Evolutionary conservation across 208 protist genomes (phyloP).

Genomic region (Crithidia acanthocephali): DNA sequence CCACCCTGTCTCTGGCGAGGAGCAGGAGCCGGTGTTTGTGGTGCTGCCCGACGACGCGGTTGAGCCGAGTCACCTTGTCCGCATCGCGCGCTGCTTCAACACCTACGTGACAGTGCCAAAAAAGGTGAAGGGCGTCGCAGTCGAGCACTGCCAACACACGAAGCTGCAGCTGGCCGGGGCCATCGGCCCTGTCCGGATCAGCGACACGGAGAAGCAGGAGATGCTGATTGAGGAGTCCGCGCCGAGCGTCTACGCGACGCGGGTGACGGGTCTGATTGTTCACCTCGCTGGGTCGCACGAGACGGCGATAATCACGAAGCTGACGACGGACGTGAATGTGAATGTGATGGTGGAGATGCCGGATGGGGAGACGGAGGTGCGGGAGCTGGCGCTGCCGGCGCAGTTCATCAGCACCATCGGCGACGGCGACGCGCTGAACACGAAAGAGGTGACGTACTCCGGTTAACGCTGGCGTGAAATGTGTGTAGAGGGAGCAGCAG

Average conservation of each 20-base stretch:
- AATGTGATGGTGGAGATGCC: slow-evolving; percentile 27
- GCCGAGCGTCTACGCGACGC: slow-evolving; percentile 31
- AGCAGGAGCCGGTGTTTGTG: slow-evolving; percentile 22
- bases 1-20: slow-evolving; percentile 18
- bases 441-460: slow-evolving; percentile 31
- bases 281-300: slow-evolving; percentile 19
- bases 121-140: slow-evolving; percentile 35
- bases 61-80: slow-evolving; percentile 26
- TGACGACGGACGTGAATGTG: slow-evolving; percentile 37
- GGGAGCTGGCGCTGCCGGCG: slow-evolving; percentile 38
- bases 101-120: slow-evolving; percentile 30
- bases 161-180: slow-evolving; percentile 33
- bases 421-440: slow-evolving; percentile 12
- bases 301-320: slow-evolving; percentile 34
- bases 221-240: slow-evolving; percentile 30
- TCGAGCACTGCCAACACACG: slow-evolving; percentile 35
- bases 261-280: slow-evolving; percentile 22
- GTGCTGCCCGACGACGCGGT: slow-evolving; percentile 17
- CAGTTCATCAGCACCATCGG: slow-evolving; percentile 33
- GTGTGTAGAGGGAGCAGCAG: neutral
- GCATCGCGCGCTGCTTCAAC: slow-evolving; percentile 36
- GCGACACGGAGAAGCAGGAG: slow-evolving; percentile 31
- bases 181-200: slow-evolving; percentile 33
- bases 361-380: slow-evolving; percentile 32
- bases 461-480: neutral